Percentiles rank a stretch among this genome's conserved stretches.
These are phyloP conservation scores for Aspergillus sp. DNA, from an alignment of 2,329 filamentous ascomycete genomes.

Conservation along the genomic window DNA sequence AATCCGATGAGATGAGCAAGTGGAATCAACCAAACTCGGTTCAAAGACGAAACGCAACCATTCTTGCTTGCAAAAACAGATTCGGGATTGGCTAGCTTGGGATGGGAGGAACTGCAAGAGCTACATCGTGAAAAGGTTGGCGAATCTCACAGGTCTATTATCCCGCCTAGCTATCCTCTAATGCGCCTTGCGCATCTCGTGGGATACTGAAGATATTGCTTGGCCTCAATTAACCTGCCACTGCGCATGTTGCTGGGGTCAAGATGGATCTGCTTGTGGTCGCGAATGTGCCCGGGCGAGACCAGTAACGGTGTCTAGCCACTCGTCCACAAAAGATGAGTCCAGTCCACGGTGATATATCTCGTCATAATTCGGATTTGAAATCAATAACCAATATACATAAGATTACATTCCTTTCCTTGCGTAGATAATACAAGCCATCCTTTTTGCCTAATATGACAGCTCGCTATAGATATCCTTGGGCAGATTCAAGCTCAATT, in stretches of 20 bases:
- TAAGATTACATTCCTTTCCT: background rate
- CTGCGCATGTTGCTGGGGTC: background rate
- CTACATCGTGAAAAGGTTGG: background rate
- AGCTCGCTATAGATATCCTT: conserved; percentile 29
- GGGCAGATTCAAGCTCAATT: conserved; percentile 62
- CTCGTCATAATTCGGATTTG: background rate
- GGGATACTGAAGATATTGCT: too few relatives aligned
- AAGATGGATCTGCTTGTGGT: background rate
- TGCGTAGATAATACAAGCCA: background rate
- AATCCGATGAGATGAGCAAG: background rate
- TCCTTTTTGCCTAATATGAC: background rate
- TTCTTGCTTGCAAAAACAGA: background rate
- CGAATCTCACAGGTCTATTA: too few relatives aligned
- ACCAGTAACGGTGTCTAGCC: too few relatives aligned
- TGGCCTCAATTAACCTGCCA: background rate
- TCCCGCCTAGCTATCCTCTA: background rate
- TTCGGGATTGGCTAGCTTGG: too few relatives aligned
- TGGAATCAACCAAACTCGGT: background rate
- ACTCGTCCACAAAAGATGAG: too few relatives aligned
- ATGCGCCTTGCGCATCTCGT: too few relatives aligned
- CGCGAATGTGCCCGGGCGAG: too few relatives aligned
- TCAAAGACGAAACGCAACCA: background rate
- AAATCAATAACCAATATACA: background rate
- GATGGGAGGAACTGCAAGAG: too few relatives aligned
- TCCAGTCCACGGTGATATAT: too few relatives aligned